Percentiles rank a stretch among this genome's conserved stretches.
phyloP scores from a whole-genome alignment of 1,139 yeast species.

The Kurtzmaniella natalensis region DNA sequence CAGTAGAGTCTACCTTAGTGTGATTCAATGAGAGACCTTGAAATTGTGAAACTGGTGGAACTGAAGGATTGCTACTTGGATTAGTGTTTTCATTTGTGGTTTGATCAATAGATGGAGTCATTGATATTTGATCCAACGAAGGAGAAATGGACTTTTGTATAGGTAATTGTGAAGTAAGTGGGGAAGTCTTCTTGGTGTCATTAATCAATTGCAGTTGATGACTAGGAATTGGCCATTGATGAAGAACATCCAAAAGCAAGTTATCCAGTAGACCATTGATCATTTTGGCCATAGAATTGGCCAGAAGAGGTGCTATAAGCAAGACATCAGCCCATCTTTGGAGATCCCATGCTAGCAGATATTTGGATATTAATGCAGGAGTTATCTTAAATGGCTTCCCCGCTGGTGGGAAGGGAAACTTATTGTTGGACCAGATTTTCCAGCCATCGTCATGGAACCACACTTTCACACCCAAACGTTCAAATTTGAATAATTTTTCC shows the following conservation, averaged over 20 bases:
- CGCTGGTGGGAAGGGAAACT: conserved; percentile 6
- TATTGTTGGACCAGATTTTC: conserved; percentile 15
- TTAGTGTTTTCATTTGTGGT: conserved; percentile 1
- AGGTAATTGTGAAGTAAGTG: no score
- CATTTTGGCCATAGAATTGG: conserved; percentile 27
- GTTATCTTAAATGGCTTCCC: conserved; percentile 9
- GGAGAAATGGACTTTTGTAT: neutral
- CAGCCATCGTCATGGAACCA: conserved; percentile 25
- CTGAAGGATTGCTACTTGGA: neutral
- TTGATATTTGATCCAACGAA: neutral
- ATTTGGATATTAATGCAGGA: conserved; percentile 13
- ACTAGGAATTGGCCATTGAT: conserved; percentile 22
- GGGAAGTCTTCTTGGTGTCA: no score
- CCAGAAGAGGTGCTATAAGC: conserved; percentile 27
- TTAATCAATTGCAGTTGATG: conserved; percentile 3
- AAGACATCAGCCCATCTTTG: conserved; percentile 32
- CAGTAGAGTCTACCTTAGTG: conserved; percentile 13
- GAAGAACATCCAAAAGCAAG: conserved; percentile 22
- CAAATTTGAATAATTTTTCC: conserved; percentile 23
- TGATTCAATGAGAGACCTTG: no score
- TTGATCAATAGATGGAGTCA: neutral
- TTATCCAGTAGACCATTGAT: conserved; percentile 25
- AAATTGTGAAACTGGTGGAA: conserved; percentile 3
- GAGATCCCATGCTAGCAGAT: conserved; percentile 18
- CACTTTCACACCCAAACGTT: conserved; percentile 22